Conservation (phyloP, 495 filamentous ascomycete species). For the Penicillium simplicissimum region DNA sequence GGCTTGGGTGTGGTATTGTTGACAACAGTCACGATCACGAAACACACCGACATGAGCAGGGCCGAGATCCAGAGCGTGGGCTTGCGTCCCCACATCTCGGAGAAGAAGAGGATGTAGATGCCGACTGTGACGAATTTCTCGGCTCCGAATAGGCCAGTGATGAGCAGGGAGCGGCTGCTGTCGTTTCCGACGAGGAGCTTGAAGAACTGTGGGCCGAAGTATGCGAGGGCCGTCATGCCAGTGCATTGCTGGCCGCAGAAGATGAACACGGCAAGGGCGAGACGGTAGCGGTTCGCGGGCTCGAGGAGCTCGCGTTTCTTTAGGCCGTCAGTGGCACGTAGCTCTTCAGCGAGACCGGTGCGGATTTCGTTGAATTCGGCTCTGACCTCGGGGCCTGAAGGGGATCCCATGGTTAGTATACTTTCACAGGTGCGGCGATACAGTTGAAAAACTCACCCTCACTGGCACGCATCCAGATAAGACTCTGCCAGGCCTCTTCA, state of each 20-base stretch:
- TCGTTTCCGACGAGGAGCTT: slow-evolving; percentile 44
- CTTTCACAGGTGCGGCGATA: background rate
- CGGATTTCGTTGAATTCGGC: slow-evolving; percentile 49
- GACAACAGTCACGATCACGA: slow-evolving; percentile 52
- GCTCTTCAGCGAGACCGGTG: slow-evolving; percentile 44
- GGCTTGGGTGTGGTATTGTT: slow-evolving; percentile 38
- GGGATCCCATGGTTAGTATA: background rate
- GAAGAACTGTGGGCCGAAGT: slow-evolving; percentile 53
- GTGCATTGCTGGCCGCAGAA: slow-evolving; percentile 43
- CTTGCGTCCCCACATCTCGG: slow-evolving; percentile 57
- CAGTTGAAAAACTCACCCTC: slow-evolving; percentile 23
- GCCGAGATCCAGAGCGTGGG: slow-evolving; percentile 53
- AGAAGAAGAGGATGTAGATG: slow-evolving; percentile 51
- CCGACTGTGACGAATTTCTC: slow-evolving; percentile 49
- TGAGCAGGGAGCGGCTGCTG: slow-evolving; percentile 40
- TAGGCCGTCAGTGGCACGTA: slow-evolving; percentile 44
- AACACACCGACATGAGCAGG: slow-evolving; percentile 45
- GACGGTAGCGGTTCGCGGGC: slow-evolving; percentile 45
- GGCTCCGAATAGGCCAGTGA: slow-evolving; percentile 52
- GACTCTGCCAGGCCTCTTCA: slow-evolving; percentile 49
- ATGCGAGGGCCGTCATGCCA: slow-evolving; percentile 46
- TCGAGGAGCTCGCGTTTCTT: slow-evolving; percentile 46
- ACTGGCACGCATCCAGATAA: slow-evolving; percentile 51
- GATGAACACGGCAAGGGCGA: slow-evolving; percentile 41
- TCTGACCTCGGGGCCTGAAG: slow-evolving; percentile 32